phyloP scores from a whole-genome alignment of 2,329 filamentous ascomycete genomes.

The Monosporascus sp. region DNA sequence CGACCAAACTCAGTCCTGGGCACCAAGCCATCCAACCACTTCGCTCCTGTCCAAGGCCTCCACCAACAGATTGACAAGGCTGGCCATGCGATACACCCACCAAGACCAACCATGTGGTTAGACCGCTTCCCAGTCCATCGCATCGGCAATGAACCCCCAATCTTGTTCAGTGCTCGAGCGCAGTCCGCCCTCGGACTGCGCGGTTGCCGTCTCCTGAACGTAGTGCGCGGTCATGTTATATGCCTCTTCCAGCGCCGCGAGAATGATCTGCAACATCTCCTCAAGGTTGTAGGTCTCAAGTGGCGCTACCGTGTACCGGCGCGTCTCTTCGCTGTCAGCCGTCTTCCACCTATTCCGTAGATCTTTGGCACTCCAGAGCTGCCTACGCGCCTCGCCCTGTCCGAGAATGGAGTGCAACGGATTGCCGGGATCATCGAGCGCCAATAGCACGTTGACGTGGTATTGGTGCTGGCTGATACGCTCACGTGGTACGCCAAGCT shows the following conservation, averaged over 20 bases:
- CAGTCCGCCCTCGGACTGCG: conserved; percentile 4
- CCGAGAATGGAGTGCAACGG: conserved; percentile 55
- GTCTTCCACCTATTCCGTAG: conserved; percentile 69
- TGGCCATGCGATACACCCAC: background rate
- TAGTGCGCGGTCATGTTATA: conserved; percentile 45
- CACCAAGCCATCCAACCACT: background rate
- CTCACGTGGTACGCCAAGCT: conserved; percentile 2
- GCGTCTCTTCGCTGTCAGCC: conserved; percentile 39
- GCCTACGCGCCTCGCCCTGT: conserved; percentile 45
- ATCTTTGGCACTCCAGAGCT: conserved; percentile 62
- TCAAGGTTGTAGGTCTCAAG: conserved; percentile 58
- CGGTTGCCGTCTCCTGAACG: conserved; percentile 24
- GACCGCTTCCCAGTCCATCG: conserved; percentile 52
- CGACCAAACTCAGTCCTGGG: background rate
- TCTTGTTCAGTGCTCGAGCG: conserved; percentile 29
- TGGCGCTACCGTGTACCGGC: conserved; percentile 23
- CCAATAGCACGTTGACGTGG: conserved; percentile 63
- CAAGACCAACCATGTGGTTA: conserved; percentile 7
- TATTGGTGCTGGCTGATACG: conserved; percentile 45
- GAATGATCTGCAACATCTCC: conserved; percentile 51
- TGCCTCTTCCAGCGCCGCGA: conserved; percentile 54
- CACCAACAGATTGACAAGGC: background rate
- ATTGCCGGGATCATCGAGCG: conserved; percentile 50
- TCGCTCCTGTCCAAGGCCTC: background rate
- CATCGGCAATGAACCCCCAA: conserved; percentile 54